phyloP scores from a whole-genome alignment of 768 basidiomycete genomes.

The Rhodocollybia butyracea region DNA sequence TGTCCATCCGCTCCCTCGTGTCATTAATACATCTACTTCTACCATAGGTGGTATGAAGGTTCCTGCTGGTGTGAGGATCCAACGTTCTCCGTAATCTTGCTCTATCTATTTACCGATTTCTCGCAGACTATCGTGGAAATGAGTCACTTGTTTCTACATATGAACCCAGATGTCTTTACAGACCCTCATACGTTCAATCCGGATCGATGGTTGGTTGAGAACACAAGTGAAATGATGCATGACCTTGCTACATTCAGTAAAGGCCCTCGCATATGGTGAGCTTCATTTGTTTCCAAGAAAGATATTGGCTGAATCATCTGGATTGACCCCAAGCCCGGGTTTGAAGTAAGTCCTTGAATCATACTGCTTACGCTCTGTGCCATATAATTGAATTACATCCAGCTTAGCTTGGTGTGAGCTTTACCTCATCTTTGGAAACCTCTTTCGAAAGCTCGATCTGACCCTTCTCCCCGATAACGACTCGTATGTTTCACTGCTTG shows the following conservation, averaged over 20 bases:
- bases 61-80: constrained; percentile 33
- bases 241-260: constrained; percentile 42
- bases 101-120: background rate
- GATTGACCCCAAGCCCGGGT: background rate
- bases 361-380: background rate
- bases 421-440: constrained; percentile 8
- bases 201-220: constrained; percentile 38
- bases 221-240: constrained; percentile 34
- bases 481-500: too few relatives aligned
- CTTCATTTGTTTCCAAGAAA: background rate
- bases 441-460: constrained; percentile 6
- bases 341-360: background rate
- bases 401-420: constrained; percentile 11
- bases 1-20: constrained; percentile 34
- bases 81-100: background rate
- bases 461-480: constrained; percentile 11
- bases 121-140: constrained; percentile 39
- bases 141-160: constrained; percentile 36
- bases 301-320: background rate
- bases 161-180: constrained; percentile 36
- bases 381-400: background rate
- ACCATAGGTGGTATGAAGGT: constrained; percentile 31
- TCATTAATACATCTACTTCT: constrained; percentile 31
- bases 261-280: constrained; percentile 36
- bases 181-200: constrained; percentile 37